Evolutionary conservation across 2,329 filamentous ascomycete genomes (phyloP), one percentile per base, ranked within the genome.

Genomic region (Epichloe amarillans): DNA sequence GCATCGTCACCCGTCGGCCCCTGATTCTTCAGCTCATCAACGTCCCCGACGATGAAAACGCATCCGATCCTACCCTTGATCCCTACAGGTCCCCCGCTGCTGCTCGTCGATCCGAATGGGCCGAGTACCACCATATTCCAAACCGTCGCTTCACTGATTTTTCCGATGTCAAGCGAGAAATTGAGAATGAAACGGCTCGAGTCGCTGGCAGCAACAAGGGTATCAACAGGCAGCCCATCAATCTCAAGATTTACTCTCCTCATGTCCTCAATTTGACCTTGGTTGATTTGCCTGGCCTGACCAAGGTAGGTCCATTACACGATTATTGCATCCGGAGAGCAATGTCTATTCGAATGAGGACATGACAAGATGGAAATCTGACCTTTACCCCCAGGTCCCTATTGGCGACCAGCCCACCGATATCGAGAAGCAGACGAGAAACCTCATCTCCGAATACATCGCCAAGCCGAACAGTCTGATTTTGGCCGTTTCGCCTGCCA

Each of bases 381-480:
- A 49, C 15, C 23, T n/a, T 17, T 14, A 30, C 3, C 48, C 47
- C 42, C 50, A 88, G 83, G 90, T 96, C 53, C 93, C 93, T 33
- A 97, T 98, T 66, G 93, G 93, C 58, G 93, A 98, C 66, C 93
- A 98, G 66, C 93, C 93, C 7, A 83, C 86, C 61, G 93, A 98
- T 64, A 98, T 98, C 63, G 93, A 98, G 75, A 97, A 96, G 70
- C 93, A 98, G 71, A 98, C 93, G 35, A 82, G 91, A 57, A 95
- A 88, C 58, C 79, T 98, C 61, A 97, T 98, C 61, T 86, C 90
- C 51, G 93, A 98, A 72, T 98, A 96, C 66, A 98, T 97, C 63
- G 90, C 90, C 52, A 98, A 98, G 72, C 91, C 93, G 14, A 98
- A 98, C 76, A 96, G 91, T 69, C 95, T 98, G 62, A 84, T 98